Conservation (phyloP, 768 basidiomycete species). For the Leccinellum albellum region DNA sequence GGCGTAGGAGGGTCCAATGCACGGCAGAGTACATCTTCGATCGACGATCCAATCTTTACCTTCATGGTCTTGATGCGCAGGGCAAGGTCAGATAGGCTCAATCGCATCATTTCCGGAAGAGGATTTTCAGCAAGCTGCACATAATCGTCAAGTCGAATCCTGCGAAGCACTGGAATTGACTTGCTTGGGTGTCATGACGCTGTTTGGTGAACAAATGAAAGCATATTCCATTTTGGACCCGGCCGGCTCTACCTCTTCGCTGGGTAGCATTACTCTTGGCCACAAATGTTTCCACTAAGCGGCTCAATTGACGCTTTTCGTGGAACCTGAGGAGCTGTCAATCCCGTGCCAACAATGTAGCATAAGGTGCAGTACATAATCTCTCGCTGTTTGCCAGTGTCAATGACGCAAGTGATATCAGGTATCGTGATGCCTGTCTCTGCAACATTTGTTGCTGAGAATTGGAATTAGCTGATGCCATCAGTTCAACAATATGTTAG, state of each 20-base stretch:
- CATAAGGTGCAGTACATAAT: conserved; percentile 57
- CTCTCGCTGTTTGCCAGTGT: conserved; percentile 89
- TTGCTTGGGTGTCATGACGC: conserved; percentile 75
- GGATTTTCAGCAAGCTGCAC: conserved; percentile 82
- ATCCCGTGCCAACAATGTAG: neutral
- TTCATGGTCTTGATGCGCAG: conserved; percentile 93
- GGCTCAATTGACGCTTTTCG: conserved; percentile 93
- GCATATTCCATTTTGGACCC: conserved; percentile 84
- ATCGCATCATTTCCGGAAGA: conserved; percentile 90
- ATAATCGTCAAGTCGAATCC: neutral
- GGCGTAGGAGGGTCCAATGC: conserved; percentile 87
- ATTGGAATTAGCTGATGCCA: neutral
- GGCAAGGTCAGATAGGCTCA: conserved; percentile 89
- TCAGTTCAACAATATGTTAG: neutral
- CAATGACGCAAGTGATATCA: conserved; percentile 95
- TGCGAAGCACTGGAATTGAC: conserved; percentile 3
- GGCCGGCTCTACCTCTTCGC: conserved; percentile 85
- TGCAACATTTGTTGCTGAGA: conserved; percentile 81
- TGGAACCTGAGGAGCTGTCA: conserved; percentile 61
- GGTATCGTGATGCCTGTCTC: conserved; percentile 99
- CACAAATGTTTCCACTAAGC: conserved; percentile 87
- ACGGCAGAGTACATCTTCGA: conserved; percentile 84
- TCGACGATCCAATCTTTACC: conserved; percentile 75
- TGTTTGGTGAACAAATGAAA: conserved; percentile 94
- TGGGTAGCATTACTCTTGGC: conserved; percentile 90